A percentile compares a stretch with the other conserved stretches of the same genome.
These are phyloP conservation scores for Mycena latifolia DNA, from an alignment of 768 basidiomycete genomes.

Conservation along the genomic window DNA sequence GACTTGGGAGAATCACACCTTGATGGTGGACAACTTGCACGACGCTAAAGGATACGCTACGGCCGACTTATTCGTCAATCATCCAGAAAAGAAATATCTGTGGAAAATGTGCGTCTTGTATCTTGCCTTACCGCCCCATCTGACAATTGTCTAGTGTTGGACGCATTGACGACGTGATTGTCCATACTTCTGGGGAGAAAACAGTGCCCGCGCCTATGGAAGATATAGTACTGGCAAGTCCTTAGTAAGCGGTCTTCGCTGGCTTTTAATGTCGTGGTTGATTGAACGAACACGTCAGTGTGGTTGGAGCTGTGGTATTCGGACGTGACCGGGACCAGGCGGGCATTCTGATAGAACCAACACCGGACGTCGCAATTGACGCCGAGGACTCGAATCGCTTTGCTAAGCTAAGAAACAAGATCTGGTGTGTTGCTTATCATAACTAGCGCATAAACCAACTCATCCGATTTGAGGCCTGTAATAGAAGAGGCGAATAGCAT, in stretches of 20 bases:
- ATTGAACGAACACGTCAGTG: constrained; percentile 32
- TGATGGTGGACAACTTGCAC: constrained; percentile 44
- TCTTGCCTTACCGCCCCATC: neutral
- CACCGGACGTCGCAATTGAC: constrained; percentile 43
- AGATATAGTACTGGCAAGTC: constrained; percentile 34
- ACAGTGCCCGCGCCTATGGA: constrained; percentile 46
- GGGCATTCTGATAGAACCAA: constrained; percentile 50
- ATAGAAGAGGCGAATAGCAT: constrained; percentile 57
- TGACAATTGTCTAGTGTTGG: constrained; percentile 41
- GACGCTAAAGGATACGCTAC: constrained; percentile 56
- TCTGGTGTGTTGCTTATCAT: constrained; percentile 42
- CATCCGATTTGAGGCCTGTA: constrained; percentile 41
- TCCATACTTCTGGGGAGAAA: constrained; percentile 49
- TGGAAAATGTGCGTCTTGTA: constrained; percentile 53
- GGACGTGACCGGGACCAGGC: constrained; percentile 52
- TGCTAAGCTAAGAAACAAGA: constrained; percentile 21
- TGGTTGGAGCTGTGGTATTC: constrained; percentile 56
- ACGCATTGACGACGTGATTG: too few relatives aligned
- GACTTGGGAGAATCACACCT: constrained; percentile 32
- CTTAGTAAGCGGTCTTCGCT: constrained; percentile 32
- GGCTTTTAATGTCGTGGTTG: neutral
- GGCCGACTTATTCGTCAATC: constrained; percentile 59
- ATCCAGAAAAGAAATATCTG: constrained; percentile 49
- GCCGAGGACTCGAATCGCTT: constrained; percentile 37
- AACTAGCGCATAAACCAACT: neutral